Conservation (phyloP, 495 filamentous ascomycete species). For the Daldinia vernicosa region DNA sequence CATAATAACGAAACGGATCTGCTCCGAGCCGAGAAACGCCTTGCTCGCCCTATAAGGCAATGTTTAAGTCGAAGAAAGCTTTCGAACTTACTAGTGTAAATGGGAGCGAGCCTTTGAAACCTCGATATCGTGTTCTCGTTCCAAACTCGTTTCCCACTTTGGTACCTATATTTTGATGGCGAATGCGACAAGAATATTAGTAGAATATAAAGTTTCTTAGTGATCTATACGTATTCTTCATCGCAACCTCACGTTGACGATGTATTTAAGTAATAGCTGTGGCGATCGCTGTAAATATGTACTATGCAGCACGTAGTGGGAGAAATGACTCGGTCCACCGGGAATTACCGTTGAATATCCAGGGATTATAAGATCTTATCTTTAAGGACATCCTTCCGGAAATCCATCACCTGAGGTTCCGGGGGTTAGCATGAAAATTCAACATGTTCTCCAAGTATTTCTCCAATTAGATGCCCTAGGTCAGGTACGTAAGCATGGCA, state of each 20-base stretch:
- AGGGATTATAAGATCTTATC: conserved; percentile 20
- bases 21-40: neutral
- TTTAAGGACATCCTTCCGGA: neutral
- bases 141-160: neutral
- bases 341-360: neutral
- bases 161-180: neutral
- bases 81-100: neutral
- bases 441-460: neutral
- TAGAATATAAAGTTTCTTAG: neutral
- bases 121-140: neutral
- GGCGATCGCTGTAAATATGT: neutral
- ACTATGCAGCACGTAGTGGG: neutral
- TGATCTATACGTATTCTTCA: neutral
- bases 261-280: neutral
- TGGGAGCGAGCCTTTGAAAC: neutral
- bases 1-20: neutral
- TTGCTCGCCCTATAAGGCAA: neutral
- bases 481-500: neutral
- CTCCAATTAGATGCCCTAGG: neutral
- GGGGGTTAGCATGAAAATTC: neutral
- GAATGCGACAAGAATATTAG: neutral
- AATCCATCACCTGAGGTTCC: neutral
- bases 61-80: neutral
- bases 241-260: neutral
- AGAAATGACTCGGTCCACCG: conserved; percentile 14